A percentile compares a stretch with the other conserved stretches of the same genome.
phyloP scores from a whole-genome alignment of 345 rosid genomes.

The Eucalyptus cloeziana region DNA sequence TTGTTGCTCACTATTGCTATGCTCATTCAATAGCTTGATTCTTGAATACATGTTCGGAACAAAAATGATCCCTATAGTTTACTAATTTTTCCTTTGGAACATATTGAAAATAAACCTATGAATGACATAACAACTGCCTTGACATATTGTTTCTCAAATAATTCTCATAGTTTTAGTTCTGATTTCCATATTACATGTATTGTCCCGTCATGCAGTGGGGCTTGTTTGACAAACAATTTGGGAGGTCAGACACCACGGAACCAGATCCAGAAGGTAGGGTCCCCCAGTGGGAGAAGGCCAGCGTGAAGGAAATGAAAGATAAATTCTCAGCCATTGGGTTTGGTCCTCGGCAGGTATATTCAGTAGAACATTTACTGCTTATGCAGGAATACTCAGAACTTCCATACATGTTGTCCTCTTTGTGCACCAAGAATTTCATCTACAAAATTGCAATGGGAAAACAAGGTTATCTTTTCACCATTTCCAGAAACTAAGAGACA shows the following conservation, averaged over 20 bases:
- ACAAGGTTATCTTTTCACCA: background rate
- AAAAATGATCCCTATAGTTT: background rate
- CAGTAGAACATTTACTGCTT: background rate
- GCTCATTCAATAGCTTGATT: background rate
- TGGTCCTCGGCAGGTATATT: constrained; percentile 87
- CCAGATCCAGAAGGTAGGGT: constrained; percentile 84
- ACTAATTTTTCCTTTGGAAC: background rate
- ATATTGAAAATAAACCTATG: background rate
- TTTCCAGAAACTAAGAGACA: background rate
- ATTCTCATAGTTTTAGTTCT: background rate
- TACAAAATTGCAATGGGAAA: background rate
- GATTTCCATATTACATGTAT: background rate
- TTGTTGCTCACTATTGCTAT: background rate
- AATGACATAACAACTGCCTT: background rate
- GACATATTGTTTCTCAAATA: background rate
- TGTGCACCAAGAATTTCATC: background rate
- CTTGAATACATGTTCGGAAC: background rate
- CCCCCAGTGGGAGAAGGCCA: constrained; percentile 71
- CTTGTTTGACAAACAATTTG: constrained; percentile 78
- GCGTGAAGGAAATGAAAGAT: constrained; percentile 85
- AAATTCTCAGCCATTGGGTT: constrained; percentile 69
- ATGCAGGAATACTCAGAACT: background rate
- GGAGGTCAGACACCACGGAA: constrained; percentile 57
- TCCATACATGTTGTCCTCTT: background rate
- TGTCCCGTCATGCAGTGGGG: constrained; percentile 51